These are phyloP conservation scores for Termitomyces sp. DNA, from an alignment of 768 basidiomycete species.

Conservation along the genomic window DNA sequence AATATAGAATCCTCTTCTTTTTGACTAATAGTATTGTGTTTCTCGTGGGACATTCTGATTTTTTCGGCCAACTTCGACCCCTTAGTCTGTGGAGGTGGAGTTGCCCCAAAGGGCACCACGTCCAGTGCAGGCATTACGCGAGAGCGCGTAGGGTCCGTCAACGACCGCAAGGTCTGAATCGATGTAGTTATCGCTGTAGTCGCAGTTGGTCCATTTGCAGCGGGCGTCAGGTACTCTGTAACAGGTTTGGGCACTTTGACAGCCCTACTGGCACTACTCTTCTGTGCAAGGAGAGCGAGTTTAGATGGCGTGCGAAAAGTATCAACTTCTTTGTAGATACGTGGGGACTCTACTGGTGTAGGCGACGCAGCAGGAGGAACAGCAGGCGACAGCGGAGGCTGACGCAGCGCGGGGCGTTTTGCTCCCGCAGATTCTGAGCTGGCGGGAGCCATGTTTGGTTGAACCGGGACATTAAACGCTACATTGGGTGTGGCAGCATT, in stretches of 20 bases:
- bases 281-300: slow-evolving; percentile 69
- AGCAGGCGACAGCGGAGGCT: slow-evolving; percentile 14
- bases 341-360: slow-evolving; percentile 1
- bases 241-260: slow-evolving; percentile 37
- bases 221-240: slow-evolving; percentile 73
- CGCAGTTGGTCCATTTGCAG: slow-evolving; percentile 77
- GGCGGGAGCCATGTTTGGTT: slow-evolving; percentile 5
- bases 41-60: slow-evolving; percentile 53
- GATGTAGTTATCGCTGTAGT: slow-evolving; percentile 83
- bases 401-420: background rate
- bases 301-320: slow-evolving; percentile 51
- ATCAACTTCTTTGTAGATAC: slow-evolving; percentile 25
- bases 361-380: background rate
- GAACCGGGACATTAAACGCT: slow-evolving; percentile 14
- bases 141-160: slow-evolving; percentile 47
- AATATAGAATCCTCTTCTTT: slow-evolving; percentile 35
- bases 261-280: slow-evolving; percentile 34
- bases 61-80: slow-evolving; percentile 77
- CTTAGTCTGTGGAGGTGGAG: slow-evolving; percentile 32
- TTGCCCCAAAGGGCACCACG: slow-evolving; percentile 35
- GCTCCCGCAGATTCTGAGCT: slow-evolving; percentile 13
- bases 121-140: slow-evolving; percentile 35
- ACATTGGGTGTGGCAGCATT: slow-evolving; percentile 17
- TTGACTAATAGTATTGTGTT: slow-evolving; percentile 26
- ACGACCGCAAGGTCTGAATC: slow-evolving; percentile 65